Evolutionary conservation across 129 eudicot genomes (phyloP), one percentile per base, ranked within the genome.

Genomic region (Pittosporum tobira): DNA sequence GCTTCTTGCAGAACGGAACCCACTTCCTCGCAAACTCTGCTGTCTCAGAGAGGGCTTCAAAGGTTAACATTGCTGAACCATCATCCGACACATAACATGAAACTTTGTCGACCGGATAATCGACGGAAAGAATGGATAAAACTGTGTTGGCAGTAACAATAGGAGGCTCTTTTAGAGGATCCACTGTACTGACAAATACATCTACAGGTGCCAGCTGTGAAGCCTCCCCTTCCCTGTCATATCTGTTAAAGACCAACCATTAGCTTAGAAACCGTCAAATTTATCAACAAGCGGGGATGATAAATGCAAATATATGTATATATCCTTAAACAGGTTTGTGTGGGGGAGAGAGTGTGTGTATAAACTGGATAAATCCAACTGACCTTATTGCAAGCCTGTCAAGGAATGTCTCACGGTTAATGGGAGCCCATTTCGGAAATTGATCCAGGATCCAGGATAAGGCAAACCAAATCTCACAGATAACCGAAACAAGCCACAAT

Each of bases 1-100:
- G 84, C 70, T 87, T 87, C 85, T 83, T 87, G 64, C 96, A 87
- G 65, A 87, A 87, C 0, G 96, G 96, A 51, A 87, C 96, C 96
- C 96, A 80, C 51, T 72, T 75, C 64, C 82, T 76, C 1, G 87
- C 87, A 69, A 80, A 80, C 56, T 80, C 87, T 21, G 87, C 79
- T 31, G 87, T 80, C 72, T 76, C 82, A 44, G 87, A 80, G 20
- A 80, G 79, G 31, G 79, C 47, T 59, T 80, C 87, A 46, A 80
- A 80, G 51, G 82, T 67, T 31, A 80, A 48, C 87, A 80, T 80
- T 40, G 87, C 82, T 4, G 87, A 73, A 51, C 87, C 87, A 72
- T 80, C 87, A 65, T 80, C 87, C 5, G 87, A 80, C 34, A 80
- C 87, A 62, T 80, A 80, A 55, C 66, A 61, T 0, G 95, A 87